Evolutionary conservation across 2,329 filamentous ascomycete genomes (phyloP).

Genomic region (Stemphylium vesicarium): DNA sequence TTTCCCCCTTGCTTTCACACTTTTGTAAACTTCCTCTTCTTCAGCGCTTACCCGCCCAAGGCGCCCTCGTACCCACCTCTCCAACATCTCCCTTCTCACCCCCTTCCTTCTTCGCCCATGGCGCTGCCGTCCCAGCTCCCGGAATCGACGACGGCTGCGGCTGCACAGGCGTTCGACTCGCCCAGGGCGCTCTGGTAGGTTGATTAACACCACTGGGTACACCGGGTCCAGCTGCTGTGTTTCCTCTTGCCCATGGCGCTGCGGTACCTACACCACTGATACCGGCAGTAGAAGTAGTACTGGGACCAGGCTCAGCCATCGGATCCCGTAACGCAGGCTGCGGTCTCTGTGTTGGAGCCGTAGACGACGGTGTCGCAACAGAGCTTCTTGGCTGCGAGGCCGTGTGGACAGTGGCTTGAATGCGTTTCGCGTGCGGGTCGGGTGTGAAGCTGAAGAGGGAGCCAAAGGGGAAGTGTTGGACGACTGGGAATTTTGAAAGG

Average conservation of each 20-base stretch:
- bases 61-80: conserved; percentile 28
- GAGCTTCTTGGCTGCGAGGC: conserved; percentile 43
- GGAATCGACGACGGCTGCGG: too few species aligned
- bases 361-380: conserved; percentile 16
- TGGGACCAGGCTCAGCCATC: conserved; percentile 28
- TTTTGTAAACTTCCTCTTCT: too few species aligned
- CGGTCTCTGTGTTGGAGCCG: conserved; percentile 27
- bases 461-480: conserved; percentile 79
- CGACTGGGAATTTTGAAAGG: conserved; percentile 93
- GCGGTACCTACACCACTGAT: conserved; percentile 18
- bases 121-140: conserved; percentile 39
- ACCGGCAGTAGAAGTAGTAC: not conserved
- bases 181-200: conserved; percentile 40
- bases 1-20: too few species aligned
- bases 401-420: conserved; percentile 45
- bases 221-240: not conserved
- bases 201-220: conserved; percentile 41
- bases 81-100: conserved; percentile 2
- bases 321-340: conserved; percentile 35
- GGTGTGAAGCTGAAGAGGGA: conserved; percentile 57
- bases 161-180: conserved; percentile 27
- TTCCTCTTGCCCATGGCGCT: conserved; percentile 32
- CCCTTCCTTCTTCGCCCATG: conserved; percentile 27
- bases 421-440: conserved; percentile 49
- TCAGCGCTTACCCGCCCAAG: conserved; percentile 31